Evolutionary conservation across 2,329 filamentous ascomycete genomes (phyloP), one percentile per base, ranked within the genome.

Genomic region (Penicillium sp.): DNA sequence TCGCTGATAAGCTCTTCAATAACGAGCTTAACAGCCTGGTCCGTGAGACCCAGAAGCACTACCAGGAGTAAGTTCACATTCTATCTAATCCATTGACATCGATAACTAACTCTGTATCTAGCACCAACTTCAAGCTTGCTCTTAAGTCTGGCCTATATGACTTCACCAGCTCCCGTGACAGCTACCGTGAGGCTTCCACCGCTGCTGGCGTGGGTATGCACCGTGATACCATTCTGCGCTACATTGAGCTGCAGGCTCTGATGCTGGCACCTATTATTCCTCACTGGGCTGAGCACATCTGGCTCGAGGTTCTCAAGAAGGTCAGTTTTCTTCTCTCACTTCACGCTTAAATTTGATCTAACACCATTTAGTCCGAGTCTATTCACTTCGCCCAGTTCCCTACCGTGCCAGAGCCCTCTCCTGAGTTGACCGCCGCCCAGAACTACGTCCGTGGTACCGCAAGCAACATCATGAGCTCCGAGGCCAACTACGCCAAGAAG

Each of bases 221-320:
- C 78, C 84, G 85, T 64, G 89, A 91, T 62, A 80, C 95, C 11
- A 82, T 93, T 31, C 77, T 84, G 65, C 84, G 87, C 64, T 99
- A 94, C 75, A 86, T 96, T 63, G 88, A 95, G 76, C 82, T 95
- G 19, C 93, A 97, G 74, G 87, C 89, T 43, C 82, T 96, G 48
- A 81, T 97, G 68, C 78, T 97, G 64, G 83, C 88, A 3, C 89
- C 91, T 49, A 87, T 97, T 60, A 88, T 93, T 2, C 93, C 94
- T 56, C 94, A 99, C 76, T 97, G 91, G 88, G 82, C 90, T 44
- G 94, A 99, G 71, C 89, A 96, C 75, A 86, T 99, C 70, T 97
- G 91, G 91, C 84, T 89, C 52, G 93, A 97, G 75, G 85, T 97
- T 2, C 84, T 99, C 58, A 85, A 88, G 71, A 91, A 87, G 70